phyloP scores from a whole-genome alignment of 2,329 filamentous ascomycete species.

The Trichophyton schoenleinii region DNA sequence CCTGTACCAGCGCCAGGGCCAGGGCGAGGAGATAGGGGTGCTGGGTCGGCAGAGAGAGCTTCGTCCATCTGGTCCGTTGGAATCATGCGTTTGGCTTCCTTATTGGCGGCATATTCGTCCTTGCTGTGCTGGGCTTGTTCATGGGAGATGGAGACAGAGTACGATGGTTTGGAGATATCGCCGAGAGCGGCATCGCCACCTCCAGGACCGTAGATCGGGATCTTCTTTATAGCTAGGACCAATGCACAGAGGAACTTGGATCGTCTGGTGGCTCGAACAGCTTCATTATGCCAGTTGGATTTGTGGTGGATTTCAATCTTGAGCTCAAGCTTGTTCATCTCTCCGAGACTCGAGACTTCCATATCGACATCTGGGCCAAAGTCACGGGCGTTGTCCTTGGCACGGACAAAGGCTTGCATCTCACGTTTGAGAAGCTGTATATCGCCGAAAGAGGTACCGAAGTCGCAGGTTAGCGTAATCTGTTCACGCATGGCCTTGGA shows the following conservation, averaged over 20 bases:
- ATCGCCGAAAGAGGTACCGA: slow-evolving; percentile 79
- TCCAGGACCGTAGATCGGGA: slow-evolving; percentile 74
- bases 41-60: not conserved
- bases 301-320: slow-evolving; percentile 82
- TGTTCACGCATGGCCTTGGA: slow-evolving; percentile 85
- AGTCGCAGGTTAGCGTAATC: slow-evolving; percentile 67
- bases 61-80: slow-evolving; percentile 31
- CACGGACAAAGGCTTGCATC: slow-evolving; percentile 70
- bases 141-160: slow-evolving; percentile 65
- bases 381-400: slow-evolving; percentile 77
- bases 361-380: slow-evolving; percentile 77
- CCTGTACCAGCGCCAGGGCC: slow-evolving; percentile 22
- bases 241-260: slow-evolving; percentile 97
- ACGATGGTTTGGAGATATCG: slow-evolving; percentile 58
- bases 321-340: slow-evolving; percentile 78
- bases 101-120: slow-evolving; percentile 45
- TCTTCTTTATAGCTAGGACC: slow-evolving; percentile 67
- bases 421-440: slow-evolving; percentile 73
- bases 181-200: slow-evolving; percentile 54
- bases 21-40: slow-evolving; percentile 13
- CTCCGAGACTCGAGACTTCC: slow-evolving; percentile 63
- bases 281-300: slow-evolving; percentile 81
- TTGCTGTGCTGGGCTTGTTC: slow-evolving; percentile 53
- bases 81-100: slow-evolving; percentile 54
- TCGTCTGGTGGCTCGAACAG: slow-evolving; percentile 63